These are phyloP conservation scores for Cryptococcus sp. DNA, from an alignment of 1,284 basidiomycete species.

Conservation along the genomic window DNA sequence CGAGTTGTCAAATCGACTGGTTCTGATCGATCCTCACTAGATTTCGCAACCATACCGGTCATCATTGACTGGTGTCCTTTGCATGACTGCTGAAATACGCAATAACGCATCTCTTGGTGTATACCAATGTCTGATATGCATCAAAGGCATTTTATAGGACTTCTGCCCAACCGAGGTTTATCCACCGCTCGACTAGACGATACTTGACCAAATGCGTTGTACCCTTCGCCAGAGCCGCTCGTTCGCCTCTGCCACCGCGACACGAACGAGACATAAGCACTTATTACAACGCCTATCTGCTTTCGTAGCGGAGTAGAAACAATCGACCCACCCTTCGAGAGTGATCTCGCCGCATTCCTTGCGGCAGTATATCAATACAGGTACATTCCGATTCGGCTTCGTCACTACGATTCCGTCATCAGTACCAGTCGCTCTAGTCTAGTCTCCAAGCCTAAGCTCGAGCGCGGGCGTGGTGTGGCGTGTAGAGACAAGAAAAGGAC, in stretches of 20 bases:
- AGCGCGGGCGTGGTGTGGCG: not conserved
- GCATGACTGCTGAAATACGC: too few species aligned
- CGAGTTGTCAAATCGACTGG: too few species aligned
- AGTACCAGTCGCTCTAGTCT: too few species aligned
- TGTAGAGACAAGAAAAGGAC: conserved; percentile 36
- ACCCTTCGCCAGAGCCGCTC: conserved; percentile 42
- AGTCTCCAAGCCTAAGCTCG: too few species aligned
- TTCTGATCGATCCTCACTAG: too few species aligned
- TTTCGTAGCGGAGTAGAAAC: conserved; percentile 4
- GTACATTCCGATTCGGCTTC: conserved; percentile 68
- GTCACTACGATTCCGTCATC: conserved; percentile 70
- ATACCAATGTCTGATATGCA: not conserved
- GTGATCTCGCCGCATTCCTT: conserved; percentile 67
- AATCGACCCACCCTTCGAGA: conserved; percentile 65
- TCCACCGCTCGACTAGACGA: conserved; percentile 48
- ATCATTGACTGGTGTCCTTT: too few species aligned
- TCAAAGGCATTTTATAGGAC: conserved; percentile 29
- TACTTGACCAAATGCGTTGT: conserved; percentile 53
- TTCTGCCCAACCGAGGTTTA: conserved; percentile 51
- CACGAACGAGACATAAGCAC: not conserved
- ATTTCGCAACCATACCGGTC: too few species aligned
- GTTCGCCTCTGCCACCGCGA: conserved; percentile 40
- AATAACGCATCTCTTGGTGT: not conserved
- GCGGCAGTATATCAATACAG: conserved; percentile 77
- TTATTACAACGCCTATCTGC: not conserved